Percentiles rank a stretch among this genome's conserved stretches.
Conservation (phyloP, 768 basidiomycete genomes). For the Coprinellus micaceus region DNA sequence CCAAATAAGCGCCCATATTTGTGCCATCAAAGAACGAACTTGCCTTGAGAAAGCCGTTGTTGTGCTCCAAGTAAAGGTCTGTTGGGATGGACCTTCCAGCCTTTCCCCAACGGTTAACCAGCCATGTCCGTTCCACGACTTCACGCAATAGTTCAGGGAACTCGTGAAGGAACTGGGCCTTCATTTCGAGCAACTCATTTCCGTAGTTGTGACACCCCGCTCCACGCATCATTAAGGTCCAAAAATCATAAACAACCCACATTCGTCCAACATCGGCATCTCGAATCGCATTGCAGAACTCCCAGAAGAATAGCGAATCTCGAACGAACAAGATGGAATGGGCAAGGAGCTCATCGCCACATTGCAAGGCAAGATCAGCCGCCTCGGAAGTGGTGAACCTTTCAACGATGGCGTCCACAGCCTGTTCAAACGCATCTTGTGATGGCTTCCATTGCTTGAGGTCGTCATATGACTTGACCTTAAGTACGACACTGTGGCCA, state of each 20-base stretch:
- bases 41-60: conserved; percentile 15
- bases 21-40: not conserved
- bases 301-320: conserved; percentile 14
- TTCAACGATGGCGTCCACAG: not conserved
- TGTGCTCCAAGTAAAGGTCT: conserved; percentile 13
- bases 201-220: conserved; percentile 16
- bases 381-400: conserved; percentile 8
- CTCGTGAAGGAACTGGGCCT: conserved; percentile 13
- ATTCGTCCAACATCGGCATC: conserved; percentile 17
- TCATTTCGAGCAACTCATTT: conserved; percentile 14
- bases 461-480: not conserved
- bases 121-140: conserved; percentile 12
- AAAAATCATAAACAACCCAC: conserved; percentile 14
- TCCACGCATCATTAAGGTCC: conserved; percentile 14
- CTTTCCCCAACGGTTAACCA: conserved; percentile 11
- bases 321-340: conserved; percentile 13
- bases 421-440: not conserved
- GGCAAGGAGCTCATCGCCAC: conserved; percentile 11
- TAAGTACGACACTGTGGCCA: not conserved
- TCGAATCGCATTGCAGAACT: conserved; percentile 14
- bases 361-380: conserved; percentile 10
- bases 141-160: conserved; percentile 4
- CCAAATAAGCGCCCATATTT: too few species aligned
- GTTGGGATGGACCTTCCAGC: conserved; percentile 12
- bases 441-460: conserved; percentile 5